Evolutionary conservation across 768 basidiomycete species (phyloP), one percentile per base, ranked within the genome.

Genomic region (Hemileccinum rubropunctum): DNA sequence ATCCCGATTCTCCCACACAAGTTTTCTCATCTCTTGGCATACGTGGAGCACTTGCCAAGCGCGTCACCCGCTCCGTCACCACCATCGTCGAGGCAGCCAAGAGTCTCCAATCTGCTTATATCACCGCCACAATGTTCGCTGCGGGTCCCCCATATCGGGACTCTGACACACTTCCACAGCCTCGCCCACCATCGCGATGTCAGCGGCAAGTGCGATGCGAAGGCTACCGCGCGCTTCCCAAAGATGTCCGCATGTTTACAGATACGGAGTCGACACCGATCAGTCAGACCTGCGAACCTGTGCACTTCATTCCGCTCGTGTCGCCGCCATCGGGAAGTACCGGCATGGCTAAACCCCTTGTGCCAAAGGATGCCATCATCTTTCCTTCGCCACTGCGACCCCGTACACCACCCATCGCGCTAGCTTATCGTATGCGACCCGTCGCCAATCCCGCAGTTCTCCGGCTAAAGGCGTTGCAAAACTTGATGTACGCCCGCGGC

Each of bases 381-480:
- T 64, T 72, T 28, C 74, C 69, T 41, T 78, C 59, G 42, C 76
- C 65, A 45, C 73, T 62, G 66, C 76, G 58, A 69, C 76, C 72
- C 69, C 66, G 59, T 45, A 54, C 69, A 32, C 58, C 64, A 1
- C 64, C 65, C 15, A 38, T 60, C 21, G 49, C 55, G 10, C 65
- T 73, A 44, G 61, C 65, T 6, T 74, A 76, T 56, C 76, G 84
- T 26, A 70, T 79, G 56, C 73, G 86, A 8, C 78, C 78, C 3
- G 74, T 86, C 6, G 70, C 78, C 46, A 87, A 88, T 57, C 83
- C 83, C 6, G 72, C 78, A 38, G 72, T 78, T 52, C 70, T 86
- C 44, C 71, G 83, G 4, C 60, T 86, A 36, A 75, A 73, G 61
- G 86, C 85, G n/a, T 65, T 84, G 59, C 77, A 80, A 58, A 84